Evolutionary conservation across 1,139 yeast genomes (phyloP).

Genomic region (Geotrichum siamense): DNA sequence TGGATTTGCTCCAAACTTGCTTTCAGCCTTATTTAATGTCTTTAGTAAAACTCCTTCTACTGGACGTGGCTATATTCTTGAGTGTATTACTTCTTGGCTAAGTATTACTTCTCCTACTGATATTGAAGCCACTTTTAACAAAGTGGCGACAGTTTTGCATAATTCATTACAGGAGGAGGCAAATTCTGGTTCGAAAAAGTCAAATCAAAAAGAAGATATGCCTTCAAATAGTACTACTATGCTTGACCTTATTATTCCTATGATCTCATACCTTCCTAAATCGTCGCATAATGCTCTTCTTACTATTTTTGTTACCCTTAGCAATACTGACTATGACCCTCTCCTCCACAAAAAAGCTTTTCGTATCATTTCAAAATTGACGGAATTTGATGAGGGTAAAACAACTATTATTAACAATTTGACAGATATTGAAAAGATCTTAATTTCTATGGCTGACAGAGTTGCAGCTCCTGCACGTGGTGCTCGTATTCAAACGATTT

Average conservation of each 20-base stretch:
- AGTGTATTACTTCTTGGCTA: constrained; percentile 75
- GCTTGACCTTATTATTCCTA: constrained; percentile 83
- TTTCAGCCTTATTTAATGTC: constrained; percentile 85
- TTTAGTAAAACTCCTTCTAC: constrained; percentile 82
- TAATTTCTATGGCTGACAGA: constrained; percentile 51
- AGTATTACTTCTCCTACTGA: constrained; percentile 63
- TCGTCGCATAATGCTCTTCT: constrained; percentile 67
- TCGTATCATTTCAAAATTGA: constrained; percentile 63
- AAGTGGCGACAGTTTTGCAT: constrained; percentile 72
- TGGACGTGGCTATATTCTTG: constrained; percentile 74
- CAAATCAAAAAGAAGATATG: constrained; percentile 31
- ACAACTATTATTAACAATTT: constrained; percentile 44
- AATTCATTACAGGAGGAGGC: constrained; percentile 56
- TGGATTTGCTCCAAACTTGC: constrained; percentile 59
- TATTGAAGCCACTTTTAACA: constrained; percentile 68
- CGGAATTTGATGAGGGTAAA: constrained; percentile 63
- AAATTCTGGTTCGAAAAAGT: constrained; percentile 26
- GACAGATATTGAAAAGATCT: constrained; percentile 51
- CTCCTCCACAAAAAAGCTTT: constrained; percentile 85
- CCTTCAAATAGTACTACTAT: constrained; percentile 64
- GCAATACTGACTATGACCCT: constrained; percentile 48
- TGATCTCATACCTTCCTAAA: constrained; percentile 74
- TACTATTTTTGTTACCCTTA: constrained; percentile 66
- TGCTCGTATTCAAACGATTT: constrained; percentile 65
- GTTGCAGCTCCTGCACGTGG: constrained; percentile 75